Evolutionary conservation across 305 asterid species (phyloP), one percentile per base, ranked within the genome.

Genomic region (Rubia balearica): DNA sequence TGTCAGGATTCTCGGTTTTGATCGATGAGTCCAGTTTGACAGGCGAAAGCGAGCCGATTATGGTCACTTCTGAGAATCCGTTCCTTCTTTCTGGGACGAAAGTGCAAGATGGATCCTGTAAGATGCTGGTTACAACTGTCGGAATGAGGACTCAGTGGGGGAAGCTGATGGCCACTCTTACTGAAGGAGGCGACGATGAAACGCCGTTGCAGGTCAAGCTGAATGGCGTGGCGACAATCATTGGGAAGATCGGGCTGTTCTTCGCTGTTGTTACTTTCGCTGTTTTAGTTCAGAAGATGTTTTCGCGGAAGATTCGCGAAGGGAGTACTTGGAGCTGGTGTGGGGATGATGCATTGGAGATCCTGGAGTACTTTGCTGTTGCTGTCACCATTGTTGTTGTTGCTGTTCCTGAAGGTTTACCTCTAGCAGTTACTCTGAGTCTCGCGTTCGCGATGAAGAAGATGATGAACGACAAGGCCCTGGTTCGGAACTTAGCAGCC

Each of bases 141-240:
- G 98, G 98, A 38, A 92, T 92, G 98, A 86, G 93, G 75, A 92
- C 98, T 60, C 98, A 92, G 67, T 92, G 98, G 98, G 98, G 98
- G 5, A 92, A 92, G 45, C 73, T 92, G 36, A 83, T 92, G 95
- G 98, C 93, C 0, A 92, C 98, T 3, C 79, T 92, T 8, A 84
- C 92, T 33, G 97, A 92, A 85, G 98, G 97, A 7, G 98, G 98
- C 11, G 95, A 90, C 13, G 98, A 92, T 22, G 98, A 92, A 72
- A 92, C 98, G 0, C 98, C 96, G 0, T 55, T 92, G 68, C 97
- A 92, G 75, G 96, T 92, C 30, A 92, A 92, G 68, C 43, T 92
- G 71, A 92, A 92, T 22, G 98, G 98, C 27, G 98, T 92, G 71
- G 98, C 98, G 0, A 92, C 98, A 1, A 86, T 92, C 38, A 92